A percentile compares a stretch with the other conserved stretches of the same genome.
These are phyloP conservation scores for Oryza glaberrima DNA, from an alignment of 176 grass and related monocot genomes.

Conservation along the genomic window DNA sequence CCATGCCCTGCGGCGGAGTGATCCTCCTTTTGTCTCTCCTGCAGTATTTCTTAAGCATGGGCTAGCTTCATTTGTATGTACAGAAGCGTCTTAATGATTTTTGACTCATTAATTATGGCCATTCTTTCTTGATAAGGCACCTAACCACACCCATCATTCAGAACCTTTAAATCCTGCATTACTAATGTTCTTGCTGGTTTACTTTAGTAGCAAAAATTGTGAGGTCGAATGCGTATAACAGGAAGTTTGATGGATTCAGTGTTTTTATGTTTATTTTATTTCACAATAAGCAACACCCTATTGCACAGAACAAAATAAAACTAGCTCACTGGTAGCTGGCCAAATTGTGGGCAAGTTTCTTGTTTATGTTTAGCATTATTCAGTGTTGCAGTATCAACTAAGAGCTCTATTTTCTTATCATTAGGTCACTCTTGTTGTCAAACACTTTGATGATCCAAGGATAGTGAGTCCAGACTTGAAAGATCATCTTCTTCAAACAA, in stretches of 20 bases:
- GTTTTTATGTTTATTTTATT: too few species aligned
- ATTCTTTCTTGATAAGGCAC: neutral
- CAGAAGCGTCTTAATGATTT: neutral
- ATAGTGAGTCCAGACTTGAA: constrained; percentile 80
- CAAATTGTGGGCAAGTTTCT: neutral
- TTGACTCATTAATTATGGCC: constrained; percentile 10
- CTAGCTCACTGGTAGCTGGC: neutral
- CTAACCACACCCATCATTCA: neutral
- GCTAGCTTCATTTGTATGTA: constrained; percentile 79
- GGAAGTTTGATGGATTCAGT: neutral
- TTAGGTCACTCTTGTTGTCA: constrained; percentile 80
- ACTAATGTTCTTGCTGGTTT: neutral
- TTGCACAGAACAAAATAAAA: too few species aligned
- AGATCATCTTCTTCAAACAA: constrained; percentile 84
- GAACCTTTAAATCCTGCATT: neutral
- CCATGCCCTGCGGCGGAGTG: too few species aligned
- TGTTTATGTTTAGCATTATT: constrained; percentile 8
- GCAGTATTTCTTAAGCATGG: constrained; percentile 80
- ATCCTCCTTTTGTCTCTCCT: too few species aligned
- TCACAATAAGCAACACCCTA: neutral
- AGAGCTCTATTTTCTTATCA: constrained; percentile 30
- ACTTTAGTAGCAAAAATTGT: neutral
- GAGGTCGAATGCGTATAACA: neutral
- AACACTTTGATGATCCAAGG: constrained; percentile 81
- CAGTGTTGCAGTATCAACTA: constrained; percentile 22